Evolutionary conservation across 2,329 filamentous ascomycete species (phyloP).

Genomic region (Paecilomyces formosus): DNA sequence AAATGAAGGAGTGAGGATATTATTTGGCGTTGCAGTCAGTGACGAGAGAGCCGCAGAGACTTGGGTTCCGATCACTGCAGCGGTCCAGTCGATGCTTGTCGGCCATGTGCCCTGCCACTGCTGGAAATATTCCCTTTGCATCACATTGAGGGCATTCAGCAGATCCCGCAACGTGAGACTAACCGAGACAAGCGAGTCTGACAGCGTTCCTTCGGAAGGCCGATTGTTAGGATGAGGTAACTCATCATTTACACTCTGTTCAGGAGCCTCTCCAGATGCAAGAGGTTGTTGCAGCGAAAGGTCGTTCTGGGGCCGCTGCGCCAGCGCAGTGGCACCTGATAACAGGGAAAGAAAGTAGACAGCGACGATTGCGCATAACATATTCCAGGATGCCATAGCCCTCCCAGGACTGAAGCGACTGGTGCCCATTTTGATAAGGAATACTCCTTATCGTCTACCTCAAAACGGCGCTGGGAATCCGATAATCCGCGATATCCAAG

Average conservation of each 20-base stretch:
- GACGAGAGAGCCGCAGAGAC: slow-evolving; percentile 65
- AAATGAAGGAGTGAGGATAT: slow-evolving; percentile 27
- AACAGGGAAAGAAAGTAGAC: slow-evolving; percentile 16
- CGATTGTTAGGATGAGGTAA: neutral
- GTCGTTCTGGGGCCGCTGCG: slow-evolving; percentile 19
- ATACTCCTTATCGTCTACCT: neutral
- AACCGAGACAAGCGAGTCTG: slow-evolving; percentile 1
- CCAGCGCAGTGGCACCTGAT: slow-evolving; percentile 19
- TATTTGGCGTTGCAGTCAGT: slow-evolving; percentile 52
- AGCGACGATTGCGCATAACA: slow-evolving; percentile 12
- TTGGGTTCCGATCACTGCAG: slow-evolving; percentile 74
- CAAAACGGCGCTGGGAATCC: neutral
- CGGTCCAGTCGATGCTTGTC: slow-evolving; percentile 84
- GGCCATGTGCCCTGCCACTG: slow-evolving; percentile 77
- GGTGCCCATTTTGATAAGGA: slow-evolving; percentile 10
- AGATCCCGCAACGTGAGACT: slow-evolving; percentile 32
- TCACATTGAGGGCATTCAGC: slow-evolving; percentile 59
- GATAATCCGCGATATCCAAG: neutral
- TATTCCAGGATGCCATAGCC: slow-evolving; percentile 4
- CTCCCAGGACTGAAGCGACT: slow-evolving; percentile 2
- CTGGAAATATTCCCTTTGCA: slow-evolving; percentile 74
- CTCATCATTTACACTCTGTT: neutral
- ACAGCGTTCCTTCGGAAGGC: neutral
- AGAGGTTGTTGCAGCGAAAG: neutral
- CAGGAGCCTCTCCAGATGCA: neutral